These are phyloP conservation scores for Colletotrichum brevisporum DNA, from an alignment of 2,329 filamentous ascomycete genomes.

Conservation along the genomic window DNA sequence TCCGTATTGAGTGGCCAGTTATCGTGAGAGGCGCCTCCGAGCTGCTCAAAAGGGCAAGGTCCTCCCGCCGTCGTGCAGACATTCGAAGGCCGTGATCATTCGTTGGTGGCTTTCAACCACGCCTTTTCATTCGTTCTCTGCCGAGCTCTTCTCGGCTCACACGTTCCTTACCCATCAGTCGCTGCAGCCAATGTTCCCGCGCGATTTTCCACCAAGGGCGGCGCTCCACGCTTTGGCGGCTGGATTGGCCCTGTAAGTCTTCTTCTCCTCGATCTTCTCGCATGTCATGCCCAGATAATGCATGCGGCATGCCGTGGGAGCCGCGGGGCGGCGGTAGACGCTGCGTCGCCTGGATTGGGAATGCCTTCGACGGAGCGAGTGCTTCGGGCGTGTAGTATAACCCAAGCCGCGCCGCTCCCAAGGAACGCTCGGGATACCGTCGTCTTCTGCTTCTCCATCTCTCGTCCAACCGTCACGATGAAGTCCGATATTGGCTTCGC, in stretches of 20 bases:
- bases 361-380: background rate
- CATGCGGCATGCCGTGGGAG: background rate
- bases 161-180: background rate
- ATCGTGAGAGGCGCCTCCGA: slow-evolving; percentile 1
- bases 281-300: background rate
- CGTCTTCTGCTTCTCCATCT: background rate
- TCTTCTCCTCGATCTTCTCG: background rate
- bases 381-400: slow-evolving; percentile 13
- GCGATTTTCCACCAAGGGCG: slow-evolving; percentile 26
- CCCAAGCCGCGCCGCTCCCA: background rate
- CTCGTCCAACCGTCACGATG: background rate
- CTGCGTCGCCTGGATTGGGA: background rate
- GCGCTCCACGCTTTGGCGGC: slow-evolving; percentile 3
- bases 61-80: background rate
- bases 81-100: too few relatives aligned
- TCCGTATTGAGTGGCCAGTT: background rate
- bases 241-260: slow-evolving; percentile 12
- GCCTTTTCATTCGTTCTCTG: too few relatives aligned
- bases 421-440: background rate
- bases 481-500: background rate
- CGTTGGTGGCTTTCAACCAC: background rate
- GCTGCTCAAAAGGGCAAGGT: slow-evolving; percentile 19
- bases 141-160: background rate
- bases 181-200: background rate
- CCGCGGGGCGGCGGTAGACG: background rate